Evolutionary conservation across 2,329 filamentous ascomycete species (phyloP), one percentile per base, ranked within the genome.

Genomic region (Dactylellina sp.): DNA sequence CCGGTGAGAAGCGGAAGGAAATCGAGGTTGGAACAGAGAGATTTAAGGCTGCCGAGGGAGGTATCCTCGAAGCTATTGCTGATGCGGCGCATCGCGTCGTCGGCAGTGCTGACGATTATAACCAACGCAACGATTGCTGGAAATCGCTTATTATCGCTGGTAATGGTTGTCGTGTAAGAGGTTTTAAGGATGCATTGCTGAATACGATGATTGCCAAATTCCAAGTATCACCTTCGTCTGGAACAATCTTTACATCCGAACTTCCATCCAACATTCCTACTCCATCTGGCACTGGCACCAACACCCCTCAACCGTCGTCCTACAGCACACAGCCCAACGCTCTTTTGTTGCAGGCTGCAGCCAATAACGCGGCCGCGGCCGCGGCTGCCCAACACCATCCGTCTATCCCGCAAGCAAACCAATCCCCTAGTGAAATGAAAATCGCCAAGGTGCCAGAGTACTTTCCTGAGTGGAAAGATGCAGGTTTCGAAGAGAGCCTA

Each of bases 231-330:
- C 95, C 95, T 0, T 93, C 90, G 25, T 94, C 92, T 0, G 93
- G 92, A 56, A 97, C 93, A 44, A 98, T 98, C 79, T 98, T 98
- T 85, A 97, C 93, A 37, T 97, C 93, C 20, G 95, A 99, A 81
- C 88, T 98, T 39, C 95, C 95, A 6, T 97, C 93, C 7, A 94
- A 95, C 82, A 87, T 97, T 80, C 93, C 91, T 28, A 98, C 95
- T 0, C 95, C 95, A 0, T 86, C 90, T 9, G 93, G 92, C 18
- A 98, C 94, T 0, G 94, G 94, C 35, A 88, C 93, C 14, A 95
- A 96, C 81, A 98, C 94, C 0, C 96, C 95, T 0, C 92, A 91
- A 1, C 79, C 89, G 79, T 81, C 83, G 72, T 77, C 82, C 80
- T 75, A 84, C 81, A 57, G 84, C 85, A 82, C 81, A 2, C 86